Base-by-base conservation (phyloP, 1,284 basidiomycete genomes). In the Ceratobasidium sp. region DNA sequence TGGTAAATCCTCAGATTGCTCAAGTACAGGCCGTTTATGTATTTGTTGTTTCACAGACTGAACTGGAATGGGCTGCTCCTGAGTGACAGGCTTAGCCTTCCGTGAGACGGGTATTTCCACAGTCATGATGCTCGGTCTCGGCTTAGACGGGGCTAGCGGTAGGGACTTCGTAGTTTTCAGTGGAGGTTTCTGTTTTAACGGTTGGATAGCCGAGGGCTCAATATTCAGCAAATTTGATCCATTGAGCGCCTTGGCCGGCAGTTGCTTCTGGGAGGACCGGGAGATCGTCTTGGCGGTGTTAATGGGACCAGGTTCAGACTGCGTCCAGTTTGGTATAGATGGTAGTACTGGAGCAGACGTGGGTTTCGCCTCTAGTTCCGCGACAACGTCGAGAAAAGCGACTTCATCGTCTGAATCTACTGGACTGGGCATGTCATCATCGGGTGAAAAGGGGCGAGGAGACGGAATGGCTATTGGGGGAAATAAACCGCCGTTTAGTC, bases 351-450 rank as follows among this genome's bases (percentile, higher is more conserved):
- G 64, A 3, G 39, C 33, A 13, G 72, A 9, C 28, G 15, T 26
- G 4, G 72, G 72, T 15, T 53, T 66, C 23, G 60, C 49, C 72
- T 75, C 72, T 49, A 75, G 49, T 28, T 63, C 60, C 13, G 72
- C 72, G 12, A 60, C 60, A 55, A 46, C 72, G 26, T 75, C 61
- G 23, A 75, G n/a, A 55, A 75, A 75, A 13, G 72, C 72, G 15
- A 64, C 15, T 26, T 75, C 72, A 49, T 75, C 72, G 20, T 75
- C 72, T 15, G 72, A 75, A 49, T 75, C 72, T 10, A 75, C 44
- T 20, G 72, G 72, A n/a, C 72, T 75, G 10, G 72, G 72, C 28
- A 75, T 23, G 46, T 75, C 46, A 20, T 66, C 72, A 5, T 42
- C 49, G 7, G 72, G 46, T 1, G 72, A 75, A 44, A 49, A 53